A percentile compares a stretch with the other conserved stretches of the same genome.
Conservation (phyloP, 2,329 filamentous ascomycete species). For the Corinectria fuckeliana region DNA sequence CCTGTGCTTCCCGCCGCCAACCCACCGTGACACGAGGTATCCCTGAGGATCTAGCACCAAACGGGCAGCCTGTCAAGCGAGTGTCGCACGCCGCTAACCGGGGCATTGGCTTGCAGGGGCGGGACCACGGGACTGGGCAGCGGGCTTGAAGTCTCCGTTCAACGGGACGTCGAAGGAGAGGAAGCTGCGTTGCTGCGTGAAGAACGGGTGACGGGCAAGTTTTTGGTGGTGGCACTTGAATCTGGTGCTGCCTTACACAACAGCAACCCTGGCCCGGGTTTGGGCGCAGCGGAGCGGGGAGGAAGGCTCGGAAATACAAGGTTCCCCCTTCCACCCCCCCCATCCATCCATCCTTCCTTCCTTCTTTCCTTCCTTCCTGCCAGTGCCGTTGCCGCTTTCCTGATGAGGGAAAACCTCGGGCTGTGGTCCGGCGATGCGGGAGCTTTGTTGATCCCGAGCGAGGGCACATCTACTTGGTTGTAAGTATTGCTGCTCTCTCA, state of each 20-base stretch:
- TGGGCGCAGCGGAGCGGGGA: constrained; percentile 1
- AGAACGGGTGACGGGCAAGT: not conserved
- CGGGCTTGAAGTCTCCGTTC: constrained; percentile 2
- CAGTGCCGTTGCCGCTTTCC: constrained; percentile 7
- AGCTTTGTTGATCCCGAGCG: not conserved
- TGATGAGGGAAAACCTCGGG: constrained; percentile 8
- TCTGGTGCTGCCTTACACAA: too few species aligned
- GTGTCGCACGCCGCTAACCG: not conserved
- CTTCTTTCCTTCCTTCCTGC: constrained; percentile 11
- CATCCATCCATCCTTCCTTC: not conserved
- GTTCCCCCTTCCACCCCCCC: not conserved
- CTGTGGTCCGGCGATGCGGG: constrained; percentile 8
- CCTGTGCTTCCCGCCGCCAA: not conserved
- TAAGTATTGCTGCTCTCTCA: not conserved
- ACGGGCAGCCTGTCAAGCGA: constrained; percentile 22
- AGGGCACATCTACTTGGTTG: not conserved
- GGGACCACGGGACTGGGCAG: not conserved
- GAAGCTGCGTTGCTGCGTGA: not conserved
- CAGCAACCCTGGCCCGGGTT: constrained; percentile 5
- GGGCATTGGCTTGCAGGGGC: constrained; percentile 23
- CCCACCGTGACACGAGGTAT: constrained; percentile 3
- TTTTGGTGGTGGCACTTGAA: not conserved
- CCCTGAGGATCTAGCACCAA: constrained; percentile 15
- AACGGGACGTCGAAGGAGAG: not conserved
- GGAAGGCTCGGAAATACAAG: constrained; percentile 13